These are phyloP conservation scores for Alternaria sp. DNA, from an alignment of 2,329 filamentous ascomycete genomes.

Conservation along the genomic window DNA sequence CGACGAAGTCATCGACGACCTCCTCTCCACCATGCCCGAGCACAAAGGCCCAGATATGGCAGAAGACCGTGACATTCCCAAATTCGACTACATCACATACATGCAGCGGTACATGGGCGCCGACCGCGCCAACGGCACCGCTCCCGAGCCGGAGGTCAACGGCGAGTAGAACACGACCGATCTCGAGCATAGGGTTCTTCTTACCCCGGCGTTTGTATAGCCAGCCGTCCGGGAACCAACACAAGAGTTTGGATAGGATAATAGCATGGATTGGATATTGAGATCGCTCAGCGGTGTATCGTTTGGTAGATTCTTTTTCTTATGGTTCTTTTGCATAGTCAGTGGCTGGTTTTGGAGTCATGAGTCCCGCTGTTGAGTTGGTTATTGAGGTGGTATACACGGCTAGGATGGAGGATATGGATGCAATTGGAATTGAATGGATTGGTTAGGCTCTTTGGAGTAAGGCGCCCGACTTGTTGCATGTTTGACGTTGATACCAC, in stretches of 20 bases:
- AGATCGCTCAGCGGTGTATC: not conserved
- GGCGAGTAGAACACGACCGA: constrained; percentile 26
- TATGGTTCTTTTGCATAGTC: constrained; percentile 5
- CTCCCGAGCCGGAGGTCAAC: constrained; percentile 27
- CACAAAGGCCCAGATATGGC: constrained; percentile 86
- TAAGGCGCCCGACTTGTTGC: not conserved
- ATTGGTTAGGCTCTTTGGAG: not conserved
- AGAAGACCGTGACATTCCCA: constrained; percentile 80
- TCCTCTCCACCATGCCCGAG: constrained; percentile 82
- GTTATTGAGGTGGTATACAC: not conserved
- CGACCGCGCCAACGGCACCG: constrained; percentile 27
- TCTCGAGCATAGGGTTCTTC: constrained; percentile 14
- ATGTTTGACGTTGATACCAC: constrained; percentile 4
- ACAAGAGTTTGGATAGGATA: constrained; percentile 2
- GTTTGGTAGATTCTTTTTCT: not conserved
- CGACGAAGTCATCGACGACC: constrained; percentile 94
- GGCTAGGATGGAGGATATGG: not conserved
- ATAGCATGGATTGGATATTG: not conserved
- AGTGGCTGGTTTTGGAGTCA: constrained; percentile 4
- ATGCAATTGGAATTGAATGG: not conserved
- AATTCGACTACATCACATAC: constrained; percentile 96
- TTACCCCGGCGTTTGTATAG: constrained; percentile 26
- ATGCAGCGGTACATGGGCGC: constrained; percentile 75
- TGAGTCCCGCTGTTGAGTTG: not conserved
- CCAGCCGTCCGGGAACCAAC: not conserved